phyloP scores from a whole-genome alignment of 2,329 filamentous ascomycete genomes.

The Mariannaea sp. region DNA sequence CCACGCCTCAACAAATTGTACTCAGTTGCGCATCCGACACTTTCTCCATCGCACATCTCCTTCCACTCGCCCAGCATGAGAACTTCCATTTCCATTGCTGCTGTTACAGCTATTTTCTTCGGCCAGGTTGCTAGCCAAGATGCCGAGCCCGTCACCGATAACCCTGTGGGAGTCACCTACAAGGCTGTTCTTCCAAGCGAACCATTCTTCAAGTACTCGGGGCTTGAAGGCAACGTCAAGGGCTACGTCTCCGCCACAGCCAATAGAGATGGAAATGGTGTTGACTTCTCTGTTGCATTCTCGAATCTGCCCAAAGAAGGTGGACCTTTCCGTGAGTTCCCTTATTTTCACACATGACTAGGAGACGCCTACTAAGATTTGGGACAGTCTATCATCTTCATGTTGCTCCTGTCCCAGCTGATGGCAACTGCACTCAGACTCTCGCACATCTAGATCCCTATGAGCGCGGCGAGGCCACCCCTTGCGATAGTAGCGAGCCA shows the following conservation, averaged over 20 bases:
- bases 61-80: conserved; percentile 26
- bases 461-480: conserved; percentile 62
- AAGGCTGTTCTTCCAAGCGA: conserved; percentile 60
- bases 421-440: conserved; percentile 74
- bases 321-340: conserved; percentile 63
- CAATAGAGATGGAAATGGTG: conserved; percentile 56
- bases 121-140: conserved; percentile 44
- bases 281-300: conserved; percentile 60
- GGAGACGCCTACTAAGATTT: conserved; percentile 18
- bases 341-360: background rate
- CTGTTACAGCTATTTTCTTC: conserved; percentile 38
- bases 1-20: background rate
- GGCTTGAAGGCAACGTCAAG: conserved; percentile 57
- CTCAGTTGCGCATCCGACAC: background rate
- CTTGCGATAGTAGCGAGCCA: conserved; percentile 62
- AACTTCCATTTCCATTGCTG: conserved; percentile 29
- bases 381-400: conserved; percentile 74
- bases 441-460: conserved; percentile 74
- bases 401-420: conserved; percentile 61
- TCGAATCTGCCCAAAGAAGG: conserved; percentile 61
- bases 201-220: conserved; percentile 55
- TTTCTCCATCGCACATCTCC: background rate
- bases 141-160: conserved; percentile 58
- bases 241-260: conserved; percentile 55
- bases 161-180: conserved; percentile 60